phyloP scores from a whole-genome alignment of 1,139 yeast genomes.

The Blastobotrys capitulatus region DNA sequence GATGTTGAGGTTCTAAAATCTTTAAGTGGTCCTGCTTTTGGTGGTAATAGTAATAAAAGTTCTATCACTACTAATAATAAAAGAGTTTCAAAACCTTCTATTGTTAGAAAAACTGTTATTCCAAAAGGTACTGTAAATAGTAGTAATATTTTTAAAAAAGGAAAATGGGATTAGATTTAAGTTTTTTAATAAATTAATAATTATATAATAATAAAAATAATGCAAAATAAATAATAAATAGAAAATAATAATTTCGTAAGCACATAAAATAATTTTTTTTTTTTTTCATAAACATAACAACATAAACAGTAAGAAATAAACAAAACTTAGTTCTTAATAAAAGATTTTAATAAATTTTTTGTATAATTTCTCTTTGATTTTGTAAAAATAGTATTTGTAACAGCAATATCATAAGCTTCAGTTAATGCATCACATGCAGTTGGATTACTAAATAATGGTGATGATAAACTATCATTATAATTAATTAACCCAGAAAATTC shows the following conservation, averaged over 20 bases:
- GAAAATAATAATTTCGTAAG: neutral
- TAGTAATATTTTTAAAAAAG: neutral
- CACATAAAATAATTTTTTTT: neutral
- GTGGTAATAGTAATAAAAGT: neutral
- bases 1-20: conserved; percentile 10
- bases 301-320: neutral
- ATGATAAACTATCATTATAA: neutral
- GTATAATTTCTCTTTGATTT: neutral
- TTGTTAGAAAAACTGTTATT: neutral
- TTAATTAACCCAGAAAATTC: neutral
- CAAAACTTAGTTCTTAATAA: neutral
- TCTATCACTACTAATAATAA: neutral
- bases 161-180: neutral
- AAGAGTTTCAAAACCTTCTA: neutral
- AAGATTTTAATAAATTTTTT: neutral
- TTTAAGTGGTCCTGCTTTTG: conserved; percentile 5
- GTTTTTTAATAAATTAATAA: neutral
- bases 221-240: neutral
- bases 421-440: neutral
- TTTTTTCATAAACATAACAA: neutral
- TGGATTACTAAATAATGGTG: neutral
- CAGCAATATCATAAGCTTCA: neutral
- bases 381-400: neutral
- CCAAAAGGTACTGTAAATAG: conserved; percentile 1
- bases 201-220: neutral